A percentile compares a stretch with the other conserved stretches of the same genome.
These are phyloP conservation scores for Dispira parvispora DNA, from an alignment of 192 early-diverging fungal species.

Conservation along the genomic window DNA sequence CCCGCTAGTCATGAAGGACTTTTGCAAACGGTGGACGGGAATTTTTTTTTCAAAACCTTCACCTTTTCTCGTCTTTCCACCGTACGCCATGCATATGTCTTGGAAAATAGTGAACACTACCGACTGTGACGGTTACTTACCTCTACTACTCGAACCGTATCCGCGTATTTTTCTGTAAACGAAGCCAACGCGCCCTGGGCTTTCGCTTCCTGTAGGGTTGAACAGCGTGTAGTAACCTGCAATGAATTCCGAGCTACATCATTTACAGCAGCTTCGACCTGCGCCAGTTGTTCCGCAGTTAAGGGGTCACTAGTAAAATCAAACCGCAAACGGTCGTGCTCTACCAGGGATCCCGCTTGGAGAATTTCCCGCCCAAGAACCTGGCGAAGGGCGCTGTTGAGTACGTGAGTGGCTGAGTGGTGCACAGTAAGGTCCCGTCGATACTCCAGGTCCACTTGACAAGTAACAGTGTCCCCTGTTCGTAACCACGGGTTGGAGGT, in stretches of 20 bases:
- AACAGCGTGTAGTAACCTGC: conserved; percentile 17
- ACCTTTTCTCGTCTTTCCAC: too few species aligned
- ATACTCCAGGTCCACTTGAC: conserved; percentile 20
- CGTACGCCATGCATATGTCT: background rate
- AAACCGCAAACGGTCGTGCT: conserved; percentile 31
- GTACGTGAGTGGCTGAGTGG: conserved; percentile 38
- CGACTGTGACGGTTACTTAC: conserved; percentile 16
- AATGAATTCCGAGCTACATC: conserved; percentile 19
- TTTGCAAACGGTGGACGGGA: too few species aligned
- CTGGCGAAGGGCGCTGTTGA: conserved; percentile 33
- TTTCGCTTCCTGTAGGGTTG: conserved; percentile 29
- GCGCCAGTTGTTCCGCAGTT: conserved; percentile 19
- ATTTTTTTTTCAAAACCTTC: too few species aligned
- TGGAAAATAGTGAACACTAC: background rate
- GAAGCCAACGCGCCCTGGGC: conserved; percentile 30
- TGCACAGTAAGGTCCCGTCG: conserved; percentile 31
- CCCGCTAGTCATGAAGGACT: too few species aligned
- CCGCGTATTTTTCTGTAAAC: conserved; percentile 38
- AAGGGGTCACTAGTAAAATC: conserved; percentile 37
- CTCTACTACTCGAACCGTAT: conserved; percentile 33
- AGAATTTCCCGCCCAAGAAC: conserved; percentile 26
- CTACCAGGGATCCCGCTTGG: conserved; percentile 37
- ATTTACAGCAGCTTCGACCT: conserved; percentile 37
- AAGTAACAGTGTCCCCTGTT: conserved; percentile 20
- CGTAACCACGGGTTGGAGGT: conserved; percentile 18